Conservation (phyloP, 257 asterid genomes). For the Eustoma russellianum region DNA sequence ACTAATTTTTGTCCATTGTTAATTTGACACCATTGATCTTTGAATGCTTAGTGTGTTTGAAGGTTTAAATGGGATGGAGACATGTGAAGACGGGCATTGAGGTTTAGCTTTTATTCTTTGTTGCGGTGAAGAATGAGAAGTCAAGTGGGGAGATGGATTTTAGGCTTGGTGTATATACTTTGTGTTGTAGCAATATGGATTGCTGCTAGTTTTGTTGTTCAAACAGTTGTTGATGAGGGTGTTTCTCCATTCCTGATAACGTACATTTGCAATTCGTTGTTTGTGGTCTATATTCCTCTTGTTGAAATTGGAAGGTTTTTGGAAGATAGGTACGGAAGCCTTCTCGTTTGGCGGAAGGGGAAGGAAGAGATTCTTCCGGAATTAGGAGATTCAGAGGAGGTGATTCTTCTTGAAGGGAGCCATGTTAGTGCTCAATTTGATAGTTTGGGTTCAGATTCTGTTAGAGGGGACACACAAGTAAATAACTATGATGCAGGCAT, state of each 20-base stretch:
- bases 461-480: conserved; percentile 6
- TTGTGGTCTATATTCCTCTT: conserved; percentile 63
- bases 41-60: too few species aligned
- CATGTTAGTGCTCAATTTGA: conserved; percentile 14
- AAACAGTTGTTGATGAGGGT: conserved; percentile 81
- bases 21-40: too few species aligned
- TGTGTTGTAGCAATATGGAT: conserved; percentile 84
- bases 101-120: background rate
- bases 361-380: conserved; percentile 17
- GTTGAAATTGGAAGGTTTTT: conserved; percentile 61
- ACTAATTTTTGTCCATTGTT: too few species aligned
- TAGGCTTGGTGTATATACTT: conserved; percentile 63
- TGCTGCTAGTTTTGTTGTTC: conserved; percentile 91
- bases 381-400: conserved; percentile 38
- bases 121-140: conserved; percentile 35
- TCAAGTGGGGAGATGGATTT: conserved; percentile 62
- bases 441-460: conserved; percentile 9
- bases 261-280: conserved; percentile 77
- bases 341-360: conserved; percentile 45
- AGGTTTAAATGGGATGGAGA: too few species aligned
- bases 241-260: conserved; percentile 82
- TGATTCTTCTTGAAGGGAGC: conserved; percentile 43
- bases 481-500: conserved; percentile 11
- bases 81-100: background rate
- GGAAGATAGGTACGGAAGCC: conserved; percentile 55